Evolutionary conservation across 164 flowering plant species (phyloP), one percentile per base, ranked within the genome.

Genomic region (Chimonanthus salicifolius): DNA sequence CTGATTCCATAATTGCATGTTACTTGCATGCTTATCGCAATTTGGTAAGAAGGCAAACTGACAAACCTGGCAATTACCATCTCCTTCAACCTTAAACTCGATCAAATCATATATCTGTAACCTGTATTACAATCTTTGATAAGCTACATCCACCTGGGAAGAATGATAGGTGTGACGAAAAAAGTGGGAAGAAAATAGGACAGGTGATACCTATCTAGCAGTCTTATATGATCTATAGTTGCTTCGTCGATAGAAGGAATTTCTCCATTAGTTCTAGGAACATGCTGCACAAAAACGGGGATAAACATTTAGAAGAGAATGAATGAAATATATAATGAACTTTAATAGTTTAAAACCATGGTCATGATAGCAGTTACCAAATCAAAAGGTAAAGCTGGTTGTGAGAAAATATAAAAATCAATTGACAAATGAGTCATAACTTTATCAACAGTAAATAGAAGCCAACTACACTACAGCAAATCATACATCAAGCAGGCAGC

Each of bases 211-310:
- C 98, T 90, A 79, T 89, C 89, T 21, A 87, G 80, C 76, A 94
- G 85, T 76, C 92, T 88, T 77, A 90, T 91, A 80, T 92, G 92
- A 82, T 94, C 98, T 75, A 94, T 86, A 74, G 89, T 87, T 64
- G 88, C 98, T 85, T 92, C 98, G 78, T 94, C 96, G 73, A 81
- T 68, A 43, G 98, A 89, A 58, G 98, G 98, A 78, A 94, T 94
- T 75, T 94, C 98, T 67, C 97, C 97, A 84, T 94, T 94, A 71
- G 89, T 90, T 78, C 85, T 84, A 20, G 97, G 98, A 82, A 94
- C 83, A 85, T 94, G 96, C 98, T 94, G 90, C 78, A 78, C 11
- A 68, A 47, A 49, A 33, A 33, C 2, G 33, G 33, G 33, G 33
- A 78, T 13, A 18, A 67, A 45, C 70, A 71, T 58, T 7, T 20